A percentile compares a stretch with the other conserved stretches of the same genome.
Conservation (phyloP, 2,329 filamentous ascomycete species). For the Penicillium sp. region DNA sequence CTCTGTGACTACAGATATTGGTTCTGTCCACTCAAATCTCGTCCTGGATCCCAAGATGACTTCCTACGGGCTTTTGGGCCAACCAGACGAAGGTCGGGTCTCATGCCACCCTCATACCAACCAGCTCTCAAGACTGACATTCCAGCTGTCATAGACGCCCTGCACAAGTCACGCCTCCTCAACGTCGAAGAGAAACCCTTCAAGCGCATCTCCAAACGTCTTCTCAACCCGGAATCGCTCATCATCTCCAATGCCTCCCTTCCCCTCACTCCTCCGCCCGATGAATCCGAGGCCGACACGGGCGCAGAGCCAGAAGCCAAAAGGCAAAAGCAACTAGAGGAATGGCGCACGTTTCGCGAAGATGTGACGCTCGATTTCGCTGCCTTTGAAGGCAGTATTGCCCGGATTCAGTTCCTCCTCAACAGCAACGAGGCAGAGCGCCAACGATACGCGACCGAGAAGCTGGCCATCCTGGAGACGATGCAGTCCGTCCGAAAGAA, state of each 20-base stretch:
- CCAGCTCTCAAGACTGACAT: slow-evolving; percentile 21
- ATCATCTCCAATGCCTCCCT: slow-evolving; percentile 59
- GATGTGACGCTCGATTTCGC: slow-evolving; percentile 87
- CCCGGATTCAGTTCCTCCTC: slow-evolving; percentile 83
- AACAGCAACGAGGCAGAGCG: slow-evolving; percentile 82
- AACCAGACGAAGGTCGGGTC: slow-evolving; percentile 58
- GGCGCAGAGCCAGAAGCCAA: slow-evolving; percentile 50
- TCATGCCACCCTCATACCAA: slow-evolving; percentile 7
- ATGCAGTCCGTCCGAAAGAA: slow-evolving; percentile 76
- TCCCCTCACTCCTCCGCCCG: slow-evolving; percentile 68
- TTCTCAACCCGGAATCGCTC: slow-evolving; percentile 69
- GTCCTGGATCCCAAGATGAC: slow-evolving; percentile 44
- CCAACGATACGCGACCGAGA: slow-evolving; percentile 78
- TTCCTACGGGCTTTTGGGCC: slow-evolving; percentile 69
- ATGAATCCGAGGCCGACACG: slow-evolving; percentile 50
- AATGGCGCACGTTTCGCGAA: slow-evolving; percentile 72
- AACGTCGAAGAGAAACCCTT: slow-evolving; percentile 92
- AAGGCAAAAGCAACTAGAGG: slow-evolving; percentile 54
- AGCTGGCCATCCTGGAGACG: slow-evolving; percentile 74
- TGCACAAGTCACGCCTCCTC: slow-evolving; percentile 84
- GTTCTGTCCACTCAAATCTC: no score
- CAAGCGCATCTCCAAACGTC: slow-evolving; percentile 80
- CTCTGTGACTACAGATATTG: no score
- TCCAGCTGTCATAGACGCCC: slow-evolving; percentile 59
- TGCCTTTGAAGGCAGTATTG: slow-evolving; percentile 81